A percentile compares a stretch with the other conserved stretches of the same genome.
Conservation (phyloP, 1,139 yeast genomes). For the Petasospora fabianii region DNA sequence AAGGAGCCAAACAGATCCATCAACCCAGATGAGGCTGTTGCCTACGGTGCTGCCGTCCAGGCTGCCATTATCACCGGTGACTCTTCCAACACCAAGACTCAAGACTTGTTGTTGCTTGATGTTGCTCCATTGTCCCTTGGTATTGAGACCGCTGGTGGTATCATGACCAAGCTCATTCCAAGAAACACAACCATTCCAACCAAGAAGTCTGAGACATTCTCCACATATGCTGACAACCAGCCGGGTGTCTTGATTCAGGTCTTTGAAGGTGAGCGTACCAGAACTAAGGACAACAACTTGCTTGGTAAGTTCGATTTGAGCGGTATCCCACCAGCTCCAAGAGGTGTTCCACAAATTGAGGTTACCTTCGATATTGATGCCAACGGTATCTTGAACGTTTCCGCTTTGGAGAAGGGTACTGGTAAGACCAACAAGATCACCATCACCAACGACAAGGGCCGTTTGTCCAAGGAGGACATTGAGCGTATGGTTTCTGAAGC, state of each 20-base stretch:
- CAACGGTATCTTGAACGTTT: conserved; percentile 92
- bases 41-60: conserved; percentile 76
- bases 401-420: conserved; percentile 94
- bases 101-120: conserved; percentile 83
- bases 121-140: conserved; percentile 91
- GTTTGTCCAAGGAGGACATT: conserved; percentile 87
- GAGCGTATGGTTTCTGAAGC: conserved; percentile 93
- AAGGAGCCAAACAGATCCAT: conserved; percentile 83
- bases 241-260: conserved; percentile 96
- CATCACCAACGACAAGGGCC: conserved; percentile 89
- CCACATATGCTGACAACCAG: conserved; percentile 96
- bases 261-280: conserved; percentile 95
- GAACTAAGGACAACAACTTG: conserved; percentile 91
- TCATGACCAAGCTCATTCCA: conserved; percentile 89
- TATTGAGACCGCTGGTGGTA: conserved; percentile 95
- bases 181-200: conserved; percentile 98
- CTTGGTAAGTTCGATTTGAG: conserved; percentile 94
- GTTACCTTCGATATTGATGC: conserved; percentile 96
- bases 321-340: conserved; percentile 97
- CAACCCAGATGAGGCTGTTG: conserved; percentile 76
- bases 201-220: conserved; percentile 92
- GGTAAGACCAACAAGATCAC: conserved; percentile 76
- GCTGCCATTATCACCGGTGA: conserved; percentile 93
- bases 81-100: conserved; percentile 65
- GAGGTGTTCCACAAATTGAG: conserved; percentile 98